phyloP scores from a whole-genome alignment of 108 stramenopile genomes.

The Epithemia pelagica region DNA sequence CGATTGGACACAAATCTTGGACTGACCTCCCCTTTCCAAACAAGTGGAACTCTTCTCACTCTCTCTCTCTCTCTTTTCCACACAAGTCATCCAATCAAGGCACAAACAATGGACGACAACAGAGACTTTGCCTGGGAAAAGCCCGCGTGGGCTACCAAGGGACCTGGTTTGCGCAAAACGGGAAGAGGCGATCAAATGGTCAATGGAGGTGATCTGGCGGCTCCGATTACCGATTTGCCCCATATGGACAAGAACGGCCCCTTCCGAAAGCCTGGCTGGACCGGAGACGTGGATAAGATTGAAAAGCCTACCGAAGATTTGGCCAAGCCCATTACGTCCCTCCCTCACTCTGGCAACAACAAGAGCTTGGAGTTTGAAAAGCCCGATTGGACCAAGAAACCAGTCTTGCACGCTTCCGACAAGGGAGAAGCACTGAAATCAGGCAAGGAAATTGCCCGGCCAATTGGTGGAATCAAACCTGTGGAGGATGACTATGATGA shows the following conservation, averaged over 20 bases:
- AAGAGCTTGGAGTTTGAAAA: slow-evolving; percentile 9
- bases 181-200: slow-evolving; percentile 8
- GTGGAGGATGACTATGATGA: slow-evolving; percentile 4
- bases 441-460: slow-evolving; percentile 16
- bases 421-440: slow-evolving; percentile 11
- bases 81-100: too few relatives aligned
- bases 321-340: slow-evolving; percentile 10
- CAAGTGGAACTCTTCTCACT: too few relatives aligned
- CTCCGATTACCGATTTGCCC: slow-evolving; percentile 12
- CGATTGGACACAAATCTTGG: too few relatives aligned
- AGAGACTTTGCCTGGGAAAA: slow-evolving; percentile 13
- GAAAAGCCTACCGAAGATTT: slow-evolving; percentile 2
- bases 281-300: neutral
- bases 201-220: slow-evolving; percentile 7
- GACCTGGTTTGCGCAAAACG: slow-evolving; percentile 4
- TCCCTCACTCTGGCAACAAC: neutral
- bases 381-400: slow-evolving; percentile 14
- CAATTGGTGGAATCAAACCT: slow-evolving; percentile 17
- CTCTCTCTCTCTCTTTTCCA: too few relatives aligned
- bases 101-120: slow-evolving; percentile 8
- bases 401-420: neutral
- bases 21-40: too few relatives aligned
- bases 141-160: slow-evolving; percentile 12
- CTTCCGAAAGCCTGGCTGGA: slow-evolving; percentile 11
- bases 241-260: slow-evolving; percentile 9